Evolutionary conservation across 2,329 filamentous ascomycete species (phyloP), one percentile per base, ranked within the genome.

Genomic region (Pyrenophora seminiperda): DNA sequence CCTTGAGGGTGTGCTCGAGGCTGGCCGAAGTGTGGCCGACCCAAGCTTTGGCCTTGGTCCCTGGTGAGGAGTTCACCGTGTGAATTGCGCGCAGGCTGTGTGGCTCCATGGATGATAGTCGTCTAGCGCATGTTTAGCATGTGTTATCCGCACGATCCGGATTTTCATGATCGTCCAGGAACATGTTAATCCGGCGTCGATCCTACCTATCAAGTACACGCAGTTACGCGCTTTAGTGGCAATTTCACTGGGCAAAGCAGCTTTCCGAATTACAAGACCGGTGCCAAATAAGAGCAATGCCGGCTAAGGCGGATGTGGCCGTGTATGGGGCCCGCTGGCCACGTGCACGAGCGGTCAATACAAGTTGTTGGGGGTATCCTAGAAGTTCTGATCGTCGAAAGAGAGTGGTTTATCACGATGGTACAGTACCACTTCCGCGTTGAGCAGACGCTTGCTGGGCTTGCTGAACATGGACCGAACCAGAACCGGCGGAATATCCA

Each of bases 111-210:
- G 44, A 32, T 38, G 34, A 53, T 40, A 41, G 36, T 40, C 31
- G 36, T 33, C 32, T 53, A 53, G 40, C 29, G 50, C 29, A 44
- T 10, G 41, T 39, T 22, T 44, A 50, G 39, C 11, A 48, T 17
- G 20, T 37, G 30, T 31, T 40, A 47, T 52, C 38, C 49, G 39
- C 41, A 39, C 42, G 43, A 42, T 41, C 44, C 49, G 44, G 44
- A 52, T 48, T 44, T 47, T 24, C 38, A 42, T 47, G 49, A 52
- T 52, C 49, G 33, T 36, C 49, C 43, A 52, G 44, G 49, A 39
- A 52, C 49, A 33, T 41, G 33, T 30, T 19, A 14, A 32, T 41
- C 30, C 34, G 39, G 19, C 20, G 49, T 43, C 40, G 49, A 52
- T 52, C 49, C 39, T 40, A 24, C 20, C 29, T 33, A 29, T 52